phyloP scores from a whole-genome alignment of 495 filamentous ascomycete species.

The Aspergillus mulundensis region DNA sequence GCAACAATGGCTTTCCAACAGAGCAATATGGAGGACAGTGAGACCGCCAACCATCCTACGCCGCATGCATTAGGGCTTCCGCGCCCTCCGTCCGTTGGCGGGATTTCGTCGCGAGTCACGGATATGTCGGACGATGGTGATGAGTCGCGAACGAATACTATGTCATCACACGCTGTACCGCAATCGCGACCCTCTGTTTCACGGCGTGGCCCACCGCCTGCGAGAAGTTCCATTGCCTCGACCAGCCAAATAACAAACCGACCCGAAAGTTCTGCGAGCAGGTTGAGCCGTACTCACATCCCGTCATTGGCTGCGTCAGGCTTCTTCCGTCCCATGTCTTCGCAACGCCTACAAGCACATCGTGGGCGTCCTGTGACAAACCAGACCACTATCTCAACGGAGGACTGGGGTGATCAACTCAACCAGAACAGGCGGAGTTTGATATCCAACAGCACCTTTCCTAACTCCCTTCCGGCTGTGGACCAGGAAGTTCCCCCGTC shows the following conservation, averaged over 20 bases:
- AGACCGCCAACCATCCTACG: constrained; percentile 22
- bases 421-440: constrained; percentile 48
- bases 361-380: constrained; percentile 54
- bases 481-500: constrained; percentile 65
- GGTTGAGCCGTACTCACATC: constrained; percentile 82
- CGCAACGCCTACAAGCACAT: constrained; percentile 89
- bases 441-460: constrained; percentile 42
- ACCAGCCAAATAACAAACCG: constrained; percentile 42
- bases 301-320: constrained; percentile 83
- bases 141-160: constrained; percentile 34
- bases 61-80: constrained; percentile 40
- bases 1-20: constrained; percentile 26
- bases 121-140: constrained; percentile 61
- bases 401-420: constrained; percentile 41
- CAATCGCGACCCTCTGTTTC: constrained; percentile 47
- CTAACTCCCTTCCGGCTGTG: constrained; percentile 35
- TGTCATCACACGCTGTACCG: constrained; percentile 36
- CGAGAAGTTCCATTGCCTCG: constrained; percentile 32
- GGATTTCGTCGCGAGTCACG: constrained; percentile 83
- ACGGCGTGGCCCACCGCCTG: constrained; percentile 43
- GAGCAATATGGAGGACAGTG: constrained; percentile 25
- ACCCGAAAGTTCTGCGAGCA: constrained; percentile 62
- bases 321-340: constrained; percentile 96
- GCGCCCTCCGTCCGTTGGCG: constrained; percentile 44
- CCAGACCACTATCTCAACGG: constrained; percentile 36